phyloP scores from a whole-genome alignment of 345 rosid species.

The Salix suchowensis region DNA sequence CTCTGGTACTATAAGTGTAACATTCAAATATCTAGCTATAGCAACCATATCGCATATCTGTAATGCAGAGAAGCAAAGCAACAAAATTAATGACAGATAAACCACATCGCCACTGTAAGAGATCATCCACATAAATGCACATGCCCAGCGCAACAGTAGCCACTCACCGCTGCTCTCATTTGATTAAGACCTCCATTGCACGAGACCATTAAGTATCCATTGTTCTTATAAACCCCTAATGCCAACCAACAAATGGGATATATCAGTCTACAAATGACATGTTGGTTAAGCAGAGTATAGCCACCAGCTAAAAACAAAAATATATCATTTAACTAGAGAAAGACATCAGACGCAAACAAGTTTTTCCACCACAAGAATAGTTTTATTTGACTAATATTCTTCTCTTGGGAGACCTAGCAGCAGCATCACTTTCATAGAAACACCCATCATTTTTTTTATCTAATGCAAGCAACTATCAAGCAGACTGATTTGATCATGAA shows the following conservation, averaged over 20 bases:
- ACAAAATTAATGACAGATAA: not conserved
- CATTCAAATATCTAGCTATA: conserved; percentile 74
- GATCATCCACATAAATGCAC: not conserved
- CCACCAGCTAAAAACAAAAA: not conserved
- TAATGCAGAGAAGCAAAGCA: conserved; percentile 5
- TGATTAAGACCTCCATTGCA: conserved; percentile 94
- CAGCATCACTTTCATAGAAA: not conserved
- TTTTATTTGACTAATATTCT: not conserved
- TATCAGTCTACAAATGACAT: not conserved
- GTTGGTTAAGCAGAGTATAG: not conserved
- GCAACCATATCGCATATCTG: conserved; percentile 94
- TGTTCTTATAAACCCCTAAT: conserved; percentile 86
- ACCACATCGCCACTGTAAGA: not conserved
- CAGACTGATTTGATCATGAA: not conserved
- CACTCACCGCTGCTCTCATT: conserved; percentile 83
- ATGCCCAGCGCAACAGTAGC: not conserved
- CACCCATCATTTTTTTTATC: not conserved
- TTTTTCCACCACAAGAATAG: not conserved
- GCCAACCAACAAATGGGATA: conserved; percentile 6
- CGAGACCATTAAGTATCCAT: conserved; percentile 91
- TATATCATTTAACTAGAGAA: no score
- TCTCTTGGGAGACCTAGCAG: conserved; percentile 3
- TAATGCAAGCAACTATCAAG: not conserved
- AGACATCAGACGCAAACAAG: not conserved
- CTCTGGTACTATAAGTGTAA: conserved; percentile 84